These are phyloP conservation scores for Mycotypha africana DNA, from an alignment of 371 early-diverging fungal genomes.

Conservation along the genomic window DNA sequence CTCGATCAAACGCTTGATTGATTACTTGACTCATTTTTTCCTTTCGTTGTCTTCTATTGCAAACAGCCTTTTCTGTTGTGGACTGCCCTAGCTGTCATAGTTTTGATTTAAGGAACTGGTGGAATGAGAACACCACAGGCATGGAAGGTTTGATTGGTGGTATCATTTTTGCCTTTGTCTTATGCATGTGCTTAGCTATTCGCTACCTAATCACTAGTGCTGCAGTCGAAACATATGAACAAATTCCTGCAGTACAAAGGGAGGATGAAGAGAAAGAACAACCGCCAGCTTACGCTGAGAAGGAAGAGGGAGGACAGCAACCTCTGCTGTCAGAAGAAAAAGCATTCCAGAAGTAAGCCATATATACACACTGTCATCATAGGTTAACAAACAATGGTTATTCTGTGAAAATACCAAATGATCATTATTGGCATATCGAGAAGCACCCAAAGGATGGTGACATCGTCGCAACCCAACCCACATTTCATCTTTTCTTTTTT, in stretches of 20 bases:
- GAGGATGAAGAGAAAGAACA: conserved; percentile 23
- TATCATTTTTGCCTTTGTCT: conserved; percentile 20
- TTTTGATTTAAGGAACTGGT: conserved; percentile 24
- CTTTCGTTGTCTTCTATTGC: too few species aligned
- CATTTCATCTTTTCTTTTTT: too few species aligned
- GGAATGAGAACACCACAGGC: conserved; percentile 23
- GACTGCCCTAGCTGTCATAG: conserved; percentile 11
- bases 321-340: conserved; percentile 26
- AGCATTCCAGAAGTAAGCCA: too few species aligned
- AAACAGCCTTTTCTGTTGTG: not conserved
- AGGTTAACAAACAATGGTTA: too few species aligned
- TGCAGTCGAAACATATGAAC: conserved; percentile 11
- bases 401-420: not conserved
- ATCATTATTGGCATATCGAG: too few species aligned
- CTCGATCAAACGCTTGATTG: not conserved
- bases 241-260: conserved; percentile 9
- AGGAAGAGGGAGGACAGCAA: conserved; percentile 33
- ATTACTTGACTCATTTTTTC: too few species aligned
- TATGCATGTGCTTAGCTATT: conserved; percentile 19
- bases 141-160: conserved; percentile 22
- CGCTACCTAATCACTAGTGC: conserved; percentile 21
- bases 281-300: conserved; percentile 25
- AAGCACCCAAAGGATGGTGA: too few species aligned
- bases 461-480: too few species aligned
- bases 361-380: too few species aligned